phyloP scores from a whole-genome alignment of 1,139 yeast genomes.

The Candida sojae region DNA sequence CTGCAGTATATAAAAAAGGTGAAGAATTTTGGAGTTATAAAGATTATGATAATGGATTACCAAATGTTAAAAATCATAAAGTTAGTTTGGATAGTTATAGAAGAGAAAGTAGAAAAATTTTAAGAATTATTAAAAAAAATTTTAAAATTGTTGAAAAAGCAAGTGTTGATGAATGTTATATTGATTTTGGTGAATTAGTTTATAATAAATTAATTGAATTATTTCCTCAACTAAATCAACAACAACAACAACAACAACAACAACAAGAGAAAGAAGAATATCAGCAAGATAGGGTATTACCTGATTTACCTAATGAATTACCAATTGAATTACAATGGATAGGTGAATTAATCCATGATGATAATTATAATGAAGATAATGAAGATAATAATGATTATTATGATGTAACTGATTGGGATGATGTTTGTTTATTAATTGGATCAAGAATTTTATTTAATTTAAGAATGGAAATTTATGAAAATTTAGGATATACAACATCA shows the following conservation, averaged over 20 bases:
- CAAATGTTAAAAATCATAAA: constrained; percentile 59
- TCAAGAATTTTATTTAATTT: constrained; percentile 57
- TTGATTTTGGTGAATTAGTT: constrained; percentile 68
- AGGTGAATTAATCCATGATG: constrained; percentile 19
- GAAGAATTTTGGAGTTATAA: constrained; percentile 77
- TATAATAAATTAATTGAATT: constrained; percentile 21
- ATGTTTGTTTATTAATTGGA: constrained; percentile 66
- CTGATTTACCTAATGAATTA: constrained; percentile 50
- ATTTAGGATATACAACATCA: constrained; percentile 81
- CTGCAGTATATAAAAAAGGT: constrained; percentile 91
- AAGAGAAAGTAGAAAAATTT: constrained; percentile 79
- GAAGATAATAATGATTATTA: no score
- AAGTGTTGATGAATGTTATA: constrained; percentile 89
- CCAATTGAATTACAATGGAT: constrained; percentile 31
- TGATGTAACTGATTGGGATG: constrained; percentile 78
- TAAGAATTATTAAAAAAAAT: constrained; percentile 53
- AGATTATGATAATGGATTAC: constrained; percentile 28
- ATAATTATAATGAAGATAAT: no score
- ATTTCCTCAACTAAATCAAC: constrained; percentile 27
- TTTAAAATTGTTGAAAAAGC: constrained; percentile 86
- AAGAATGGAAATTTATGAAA: constrained; percentile 51
- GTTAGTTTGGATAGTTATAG: constrained; percentile 92
- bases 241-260: no score
- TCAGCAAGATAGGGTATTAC: constrained; percentile 36
- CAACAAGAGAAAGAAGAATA: not conserved